Base-by-base conservation (phyloP, 768 basidiomycete genomes). In the Tricholoma sp. region DNA sequence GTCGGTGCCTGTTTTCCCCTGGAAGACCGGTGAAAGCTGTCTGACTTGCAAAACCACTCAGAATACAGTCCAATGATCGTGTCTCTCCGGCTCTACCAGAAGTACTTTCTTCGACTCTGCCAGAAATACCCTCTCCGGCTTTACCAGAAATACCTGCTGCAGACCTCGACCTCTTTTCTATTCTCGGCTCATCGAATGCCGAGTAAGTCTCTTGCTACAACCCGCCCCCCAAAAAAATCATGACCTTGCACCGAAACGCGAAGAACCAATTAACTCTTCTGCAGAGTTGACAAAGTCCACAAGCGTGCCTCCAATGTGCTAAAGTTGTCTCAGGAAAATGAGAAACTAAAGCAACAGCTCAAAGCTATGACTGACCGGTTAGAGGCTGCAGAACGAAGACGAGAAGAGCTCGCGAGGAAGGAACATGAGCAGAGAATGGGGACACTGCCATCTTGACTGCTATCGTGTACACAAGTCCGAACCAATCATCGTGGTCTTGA, bases 301-400 rank as follows among this genome's bases (percentile, higher is more conserved):
- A 91, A 90, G 72, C 83, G 89, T 59, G 84, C 83, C 41, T 88
- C 85, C 64, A 90, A 87, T 69, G 86, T 91, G 57, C 69, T 88
- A 66, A 89, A 86, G 66, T 76, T 92, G 34, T 78, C 86, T 19
- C 78, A 87, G 73, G 89, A 92, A 76, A 87, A 91, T 69, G 86
- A 88, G 69, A 87, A 84, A 69, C 74, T 92, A 59, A 84, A 86
- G 71, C 85, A 80, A 51, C 84, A 90, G 71, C 79, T 92, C 65
- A 83, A 78, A 66, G 86, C 83, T 51, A 86, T 91, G 85, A 78
- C 81, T 18, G 87, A 86, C 60, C 73, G 88, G 62, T 74, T 91
- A 62, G 87, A 89, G 72, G 85, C 85, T 12, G 86, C 85, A 18
- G 89, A 91, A 71, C 80, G 82, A 56, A 79, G 78, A 61, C 81